Evolutionary conservation across 768 basidiomycete genomes (phyloP).

Genomic region (Suillus spraguei): DNA sequence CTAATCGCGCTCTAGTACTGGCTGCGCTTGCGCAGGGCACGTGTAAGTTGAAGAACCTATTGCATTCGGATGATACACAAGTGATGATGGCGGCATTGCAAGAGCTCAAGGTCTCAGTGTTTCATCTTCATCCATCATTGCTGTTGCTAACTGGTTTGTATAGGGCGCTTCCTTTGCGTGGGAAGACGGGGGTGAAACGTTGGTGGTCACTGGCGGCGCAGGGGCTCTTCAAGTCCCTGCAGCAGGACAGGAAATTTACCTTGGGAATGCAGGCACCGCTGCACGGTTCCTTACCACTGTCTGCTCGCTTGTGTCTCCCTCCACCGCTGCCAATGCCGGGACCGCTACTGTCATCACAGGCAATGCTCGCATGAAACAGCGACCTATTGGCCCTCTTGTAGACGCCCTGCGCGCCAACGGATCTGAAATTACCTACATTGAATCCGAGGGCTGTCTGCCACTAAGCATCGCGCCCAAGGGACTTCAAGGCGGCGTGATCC

Average conservation of each 20-base stretch:
- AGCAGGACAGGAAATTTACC: slow-evolving; percentile 86
- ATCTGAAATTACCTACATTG: slow-evolving; percentile 74
- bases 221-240: slow-evolving; percentile 79
- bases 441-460: slow-evolving; percentile 83
- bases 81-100: slow-evolving; percentile 97
- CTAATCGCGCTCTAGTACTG: slow-evolving; percentile 90
- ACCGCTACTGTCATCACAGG: slow-evolving; percentile 86
- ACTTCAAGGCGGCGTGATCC: slow-evolving; percentile 78
- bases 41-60: slow-evolving; percentile 84
- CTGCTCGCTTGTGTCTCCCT: slow-evolving; percentile 78
- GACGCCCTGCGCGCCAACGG: slow-evolving; percentile 86
- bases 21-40: slow-evolving; percentile 90
- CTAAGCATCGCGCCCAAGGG: slow-evolving; percentile 84
- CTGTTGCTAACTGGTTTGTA: slow-evolving; percentile 7
- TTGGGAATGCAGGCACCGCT: slow-evolving; percentile 97
- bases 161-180: slow-evolving; percentile 91
- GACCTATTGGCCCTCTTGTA: slow-evolving; percentile 94
- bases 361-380: slow-evolving; percentile 98
- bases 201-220: slow-evolving; percentile 87
- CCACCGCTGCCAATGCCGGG: slow-evolving; percentile 37
- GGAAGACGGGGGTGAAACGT: slow-evolving; percentile 96
- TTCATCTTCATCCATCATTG: slow-evolving; percentile 3
- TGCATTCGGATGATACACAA: slow-evolving; percentile 98
- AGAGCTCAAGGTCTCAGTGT: slow-evolving; percentile 70
- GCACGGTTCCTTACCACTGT: slow-evolving; percentile 97